Base-by-base conservation (phyloP, 768 basidiomycete species). In the Kwoniella dendrophila region DNA sequence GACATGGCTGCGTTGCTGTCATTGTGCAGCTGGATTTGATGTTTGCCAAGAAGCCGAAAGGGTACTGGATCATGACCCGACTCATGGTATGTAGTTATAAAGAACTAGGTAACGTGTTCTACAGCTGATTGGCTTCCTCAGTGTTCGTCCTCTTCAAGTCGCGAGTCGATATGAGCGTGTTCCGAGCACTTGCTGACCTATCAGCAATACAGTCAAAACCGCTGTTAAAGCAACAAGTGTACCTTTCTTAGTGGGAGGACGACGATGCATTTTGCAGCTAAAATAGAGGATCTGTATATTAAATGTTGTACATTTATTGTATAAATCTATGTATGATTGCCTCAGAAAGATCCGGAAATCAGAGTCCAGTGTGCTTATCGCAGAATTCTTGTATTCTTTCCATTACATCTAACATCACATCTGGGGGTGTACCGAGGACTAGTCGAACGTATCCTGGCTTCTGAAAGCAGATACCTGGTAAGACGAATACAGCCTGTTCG, bases 121-220 rank as follows among this genome's bases (percentile, higher is more conserved):
- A 20, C 12, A 29, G 33, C 47, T 22, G 22, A 38, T n/a, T 16
- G 20, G 11, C n/a, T 26, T n/a, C 12, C 20, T 7, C 54, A 78
- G 76, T 91, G 43, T 97, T 93, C 78, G 82, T 94, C 33, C 89
- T 90, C 7, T 88, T 96, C 81, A 97, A 97, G 78, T 86, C 90
- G 1, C 81, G 83, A 41, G 90, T 91, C 63, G 86, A 92, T 70
- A 88, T 92, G 86, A 79, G 83, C n/a, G 80, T 81, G 30, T 86
- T 92, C 69, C 86, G 87, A 69, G 77, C 81, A 47, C 82, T 87
- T 66, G 81, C 84, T 6, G 84, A 87, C 65, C 73, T 89, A 24
- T 82, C 82, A 55, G 83, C 86, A 7, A 80, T 73, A 8, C 80
- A 79, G 54, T 81, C 81, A 51, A 83, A 83, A 22, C 88, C 88